Percentiles rank a stretch among this genome's conserved stretches.
phyloP scores from a whole-genome alignment of 306 rosid species.

The Ziziphus jujuba region DNA sequence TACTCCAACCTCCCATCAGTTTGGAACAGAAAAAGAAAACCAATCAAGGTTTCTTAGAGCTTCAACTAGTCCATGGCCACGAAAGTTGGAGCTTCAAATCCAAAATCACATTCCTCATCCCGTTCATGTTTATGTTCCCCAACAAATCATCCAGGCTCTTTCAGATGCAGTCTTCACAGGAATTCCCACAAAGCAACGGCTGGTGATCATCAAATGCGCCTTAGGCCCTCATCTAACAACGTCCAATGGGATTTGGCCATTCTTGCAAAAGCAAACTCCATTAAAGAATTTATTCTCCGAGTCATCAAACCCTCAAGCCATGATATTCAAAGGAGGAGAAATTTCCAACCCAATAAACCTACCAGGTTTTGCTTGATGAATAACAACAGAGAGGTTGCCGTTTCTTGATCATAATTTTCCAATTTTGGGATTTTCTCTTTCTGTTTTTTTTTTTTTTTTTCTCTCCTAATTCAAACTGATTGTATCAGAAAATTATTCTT shows the following conservation, averaged over 20 bases:
- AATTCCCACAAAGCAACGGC: conserved; percentile 14
- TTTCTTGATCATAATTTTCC: conserved; percentile 23
- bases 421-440: background rate
- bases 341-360: conserved; percentile 48
- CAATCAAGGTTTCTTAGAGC: background rate
- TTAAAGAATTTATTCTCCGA: conserved; percentile 46
- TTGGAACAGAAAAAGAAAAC: background rate
- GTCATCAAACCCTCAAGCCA: conserved; percentile 44
- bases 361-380: conserved; percentile 45
- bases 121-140: conserved; percentile 67
- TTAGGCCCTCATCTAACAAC: background rate
- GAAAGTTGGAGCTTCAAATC: conserved; percentile 3
- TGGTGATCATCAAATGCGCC: background rate
- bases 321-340: conserved; percentile 45
- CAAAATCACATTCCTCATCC: conserved; percentile 21
- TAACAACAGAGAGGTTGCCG: conserved; percentile 20
- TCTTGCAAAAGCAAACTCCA: conserved; percentile 18
- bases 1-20: background rate
- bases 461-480: background rate
- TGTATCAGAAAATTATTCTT: background rate
- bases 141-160: conserved; percentile 61
- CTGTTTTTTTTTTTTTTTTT: background rate
- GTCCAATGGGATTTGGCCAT: conserved; percentile 8
- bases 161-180: conserved; percentile 66
- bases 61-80: conserved; percentile 37